Evolutionary conservation across 2,329 filamentous ascomycete species (phyloP).

Genomic region (Alternaria postmessia): DNA sequence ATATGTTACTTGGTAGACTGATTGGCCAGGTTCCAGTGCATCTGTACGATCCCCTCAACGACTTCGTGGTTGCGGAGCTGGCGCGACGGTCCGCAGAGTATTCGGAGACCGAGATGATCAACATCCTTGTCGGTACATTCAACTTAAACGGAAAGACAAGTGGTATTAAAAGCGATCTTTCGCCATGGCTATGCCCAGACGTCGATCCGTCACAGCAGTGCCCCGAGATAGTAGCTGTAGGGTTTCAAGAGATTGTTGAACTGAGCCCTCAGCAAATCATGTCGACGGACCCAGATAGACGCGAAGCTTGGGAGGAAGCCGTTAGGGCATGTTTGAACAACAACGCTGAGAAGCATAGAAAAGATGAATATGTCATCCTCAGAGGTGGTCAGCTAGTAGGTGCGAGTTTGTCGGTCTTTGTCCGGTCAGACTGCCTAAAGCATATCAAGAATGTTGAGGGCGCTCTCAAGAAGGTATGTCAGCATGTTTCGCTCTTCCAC

Average conservation of each 20-base stretch:
- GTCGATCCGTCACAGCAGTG: slow-evolving; percentile 65
- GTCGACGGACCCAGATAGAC: slow-evolving; percentile 90
- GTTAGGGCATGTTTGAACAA: slow-evolving; percentile 80
- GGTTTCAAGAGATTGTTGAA: slow-evolving; percentile 98
- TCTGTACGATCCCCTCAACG: slow-evolving; percentile 92
- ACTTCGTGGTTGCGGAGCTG: slow-evolving; percentile 83
- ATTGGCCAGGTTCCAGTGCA: slow-evolving; percentile 85
- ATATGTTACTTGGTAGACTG: slow-evolving; percentile 85
- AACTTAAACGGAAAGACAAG: slow-evolving; percentile 90
- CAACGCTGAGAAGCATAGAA: slow-evolving; percentile 69
- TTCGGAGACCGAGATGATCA: slow-evolving; percentile 75
- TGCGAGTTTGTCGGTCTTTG: slow-evolving; percentile 90
- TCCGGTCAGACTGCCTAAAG: slow-evolving; percentile 76
- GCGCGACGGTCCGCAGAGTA: slow-evolving; percentile 73
- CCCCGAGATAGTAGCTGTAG: slow-evolving; percentile 87
- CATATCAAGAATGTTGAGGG: slow-evolving; percentile 97
- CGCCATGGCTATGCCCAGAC: slow-evolving; percentile 82
- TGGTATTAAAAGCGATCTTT: slow-evolving; percentile 80
- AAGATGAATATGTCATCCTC: slow-evolving; percentile 85
- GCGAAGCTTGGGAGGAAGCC: slow-evolving; percentile 84
- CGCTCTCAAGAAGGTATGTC: slow-evolving; percentile 80
- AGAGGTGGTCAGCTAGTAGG: slow-evolving; percentile 94
- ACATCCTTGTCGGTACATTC: slow-evolving; percentile 88
- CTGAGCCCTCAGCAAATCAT: slow-evolving; percentile 98
- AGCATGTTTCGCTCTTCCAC: not conserved